Conservation (phyloP, 768 basidiomycete genomes). For the Serendipita sp. region DNA sequence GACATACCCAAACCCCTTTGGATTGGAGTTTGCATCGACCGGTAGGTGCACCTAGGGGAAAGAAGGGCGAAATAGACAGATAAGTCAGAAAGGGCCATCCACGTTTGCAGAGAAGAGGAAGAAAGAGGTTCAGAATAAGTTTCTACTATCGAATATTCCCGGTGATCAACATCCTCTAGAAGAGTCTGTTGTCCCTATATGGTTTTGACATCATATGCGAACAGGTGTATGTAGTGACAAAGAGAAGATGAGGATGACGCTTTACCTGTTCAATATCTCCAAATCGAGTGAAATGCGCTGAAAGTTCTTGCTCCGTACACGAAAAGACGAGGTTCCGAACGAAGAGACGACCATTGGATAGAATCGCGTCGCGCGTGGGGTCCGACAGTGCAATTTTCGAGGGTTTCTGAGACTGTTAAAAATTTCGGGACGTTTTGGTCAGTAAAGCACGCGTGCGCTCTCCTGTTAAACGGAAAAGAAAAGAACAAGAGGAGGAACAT, state of each 20-base stretch:
- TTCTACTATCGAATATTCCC: constrained; percentile 50
- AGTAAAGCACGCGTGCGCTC: too few species aligned
- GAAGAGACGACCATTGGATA: constrained; percentile 68
- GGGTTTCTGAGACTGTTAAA: background rate
- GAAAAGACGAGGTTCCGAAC: constrained; percentile 90
- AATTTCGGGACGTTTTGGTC: background rate
- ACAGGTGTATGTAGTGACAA: background rate
- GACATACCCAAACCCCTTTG: constrained; percentile 52
- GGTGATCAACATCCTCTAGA: constrained; percentile 39
- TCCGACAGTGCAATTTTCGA: constrained; percentile 14
- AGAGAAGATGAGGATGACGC: constrained; percentile 1
- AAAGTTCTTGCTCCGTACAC: constrained; percentile 57
- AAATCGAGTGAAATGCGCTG: constrained; percentile 44
- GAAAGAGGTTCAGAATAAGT: constrained; percentile 25
- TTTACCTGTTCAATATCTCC: constrained; percentile 69
- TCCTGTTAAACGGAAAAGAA: too few species aligned
- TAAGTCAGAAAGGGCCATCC: constrained; percentile 3
- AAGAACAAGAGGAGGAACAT: background rate
- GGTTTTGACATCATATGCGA: constrained; percentile 10
- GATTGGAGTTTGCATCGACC: constrained; percentile 30
- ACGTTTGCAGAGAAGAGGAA: constrained; percentile 7
- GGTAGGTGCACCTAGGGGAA: constrained; percentile 44
- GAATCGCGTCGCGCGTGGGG: constrained; percentile 33
- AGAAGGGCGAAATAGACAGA: background rate
- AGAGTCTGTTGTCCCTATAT: constrained; percentile 53